Percentiles rank a stretch among this genome's conserved stretches.
phyloP scores from a whole-genome alignment of 1,284 basidiomycete species.

The Anthracocystis walkeri region DNA sequence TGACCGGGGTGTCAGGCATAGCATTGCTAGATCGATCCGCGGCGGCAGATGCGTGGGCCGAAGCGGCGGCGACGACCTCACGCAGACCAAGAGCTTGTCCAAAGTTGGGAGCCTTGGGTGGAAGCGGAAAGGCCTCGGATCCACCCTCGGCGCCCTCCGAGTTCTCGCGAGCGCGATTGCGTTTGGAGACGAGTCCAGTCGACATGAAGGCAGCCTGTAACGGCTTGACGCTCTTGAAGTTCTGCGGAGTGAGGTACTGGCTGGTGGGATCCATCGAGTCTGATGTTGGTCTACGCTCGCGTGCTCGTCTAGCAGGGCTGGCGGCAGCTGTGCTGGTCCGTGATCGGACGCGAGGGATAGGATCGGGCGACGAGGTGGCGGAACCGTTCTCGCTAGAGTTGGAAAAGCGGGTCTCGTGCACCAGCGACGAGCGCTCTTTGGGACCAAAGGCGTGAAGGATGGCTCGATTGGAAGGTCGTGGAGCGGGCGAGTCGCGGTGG shows the following conservation, averaged over 20 bases:
- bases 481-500: constrained; percentile 41
- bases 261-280: constrained; percentile 28
- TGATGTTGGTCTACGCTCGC: constrained; percentile 38
- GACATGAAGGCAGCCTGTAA: constrained; percentile 71
- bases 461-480: constrained; percentile 18
- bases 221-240: constrained; percentile 71
- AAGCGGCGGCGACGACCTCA: constrained; percentile 65
- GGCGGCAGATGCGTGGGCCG: constrained; percentile 50
- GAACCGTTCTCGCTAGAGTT: constrained; percentile 45
- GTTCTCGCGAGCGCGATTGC: constrained; percentile 43
- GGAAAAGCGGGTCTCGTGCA: constrained; percentile 48
- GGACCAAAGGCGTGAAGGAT: constrained; percentile 46
- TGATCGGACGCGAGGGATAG: constrained; percentile 33
- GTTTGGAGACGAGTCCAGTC: constrained; percentile 70
- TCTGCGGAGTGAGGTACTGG: constrained; percentile 68
- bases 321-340: constrained; percentile 32
- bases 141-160: constrained; percentile 34
- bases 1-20: constrained; percentile 71
- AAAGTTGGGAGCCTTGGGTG: constrained; percentile 53
- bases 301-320: constrained; percentile 38
- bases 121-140: constrained; percentile 46
- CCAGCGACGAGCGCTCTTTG: constrained; percentile 53
- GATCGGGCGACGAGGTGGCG: constrained; percentile 41
- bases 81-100: constrained; percentile 59
- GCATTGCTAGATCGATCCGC: constrained; percentile 26